These are phyloP conservation scores for Lactifluus rugatus DNA, from an alignment of 768 basidiomycete genomes.

Conservation along the genomic window DNA sequence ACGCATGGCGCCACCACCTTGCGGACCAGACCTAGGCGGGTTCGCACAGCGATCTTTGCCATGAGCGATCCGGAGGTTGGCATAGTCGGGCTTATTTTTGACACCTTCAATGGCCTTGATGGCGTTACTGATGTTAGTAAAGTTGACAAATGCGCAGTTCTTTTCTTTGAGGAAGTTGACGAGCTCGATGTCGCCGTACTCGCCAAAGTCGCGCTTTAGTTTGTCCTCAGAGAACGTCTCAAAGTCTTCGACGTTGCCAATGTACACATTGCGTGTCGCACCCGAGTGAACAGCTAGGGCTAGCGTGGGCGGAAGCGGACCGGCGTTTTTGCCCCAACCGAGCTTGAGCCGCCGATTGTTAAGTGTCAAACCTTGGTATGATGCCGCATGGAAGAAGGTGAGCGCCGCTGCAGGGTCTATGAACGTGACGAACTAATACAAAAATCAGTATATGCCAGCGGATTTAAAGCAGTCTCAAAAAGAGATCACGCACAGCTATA, in stretches of 20 bases:
- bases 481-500: conserved; percentile 61
- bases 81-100: conserved; percentile 87
- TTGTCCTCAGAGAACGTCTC: conserved; percentile 85
- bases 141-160: conserved; percentile 95
- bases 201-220: conserved; percentile 86
- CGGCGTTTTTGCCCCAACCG: conserved; percentile 97
- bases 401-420: conserved; percentile 89
- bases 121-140: conserved; percentile 89
- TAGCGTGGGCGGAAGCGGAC: conserved; percentile 72
- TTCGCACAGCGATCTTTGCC: conserved; percentile 96
- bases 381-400: conserved; percentile 89
- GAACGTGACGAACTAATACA: conserved; percentile 81
- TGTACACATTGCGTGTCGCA: conserved; percentile 93
- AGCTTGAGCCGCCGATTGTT: conserved; percentile 93
- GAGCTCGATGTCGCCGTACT: conserved; percentile 94
- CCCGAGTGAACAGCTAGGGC: conserved; percentile 87
- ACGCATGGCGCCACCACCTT: conserved; percentile 49
- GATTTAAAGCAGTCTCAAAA: neutral
- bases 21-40: conserved; percentile 75
- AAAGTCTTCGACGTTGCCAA: conserved; percentile 93
- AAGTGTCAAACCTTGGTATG: conserved; percentile 79
- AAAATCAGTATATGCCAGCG: conserved; percentile 13
- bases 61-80: conserved; percentile 81
- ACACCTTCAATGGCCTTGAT: conserved; percentile 98
- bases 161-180: conserved; percentile 95